phyloP scores from a whole-genome alignment of 129 eudicot genomes.

The Gnaphalium uliginosum region DNA sequence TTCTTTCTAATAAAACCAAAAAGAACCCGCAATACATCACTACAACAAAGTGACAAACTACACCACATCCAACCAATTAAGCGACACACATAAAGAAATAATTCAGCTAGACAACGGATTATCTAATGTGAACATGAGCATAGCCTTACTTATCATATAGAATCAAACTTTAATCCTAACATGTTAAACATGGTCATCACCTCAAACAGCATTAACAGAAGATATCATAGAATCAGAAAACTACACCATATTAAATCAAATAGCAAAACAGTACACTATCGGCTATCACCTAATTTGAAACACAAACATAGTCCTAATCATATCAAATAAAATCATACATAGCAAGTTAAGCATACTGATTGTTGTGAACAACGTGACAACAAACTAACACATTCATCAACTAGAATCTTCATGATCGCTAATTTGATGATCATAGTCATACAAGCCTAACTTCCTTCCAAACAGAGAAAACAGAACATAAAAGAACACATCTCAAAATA shows the following conservation, averaged over 20 bases:
- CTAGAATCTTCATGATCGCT: background rate
- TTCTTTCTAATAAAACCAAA: slow-evolving; percentile 63
- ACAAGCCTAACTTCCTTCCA: background rate
- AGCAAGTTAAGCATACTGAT: slow-evolving; percentile 22
- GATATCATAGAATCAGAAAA: background rate
- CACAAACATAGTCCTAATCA: background rate
- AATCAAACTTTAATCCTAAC: background rate
- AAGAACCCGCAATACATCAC: slow-evolving; percentile 9
- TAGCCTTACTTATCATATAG: background rate
- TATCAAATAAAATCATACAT: background rate
- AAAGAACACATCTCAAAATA: background rate
- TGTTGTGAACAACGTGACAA: background rate
- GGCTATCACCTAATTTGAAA: background rate
- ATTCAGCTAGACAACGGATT: background rate
- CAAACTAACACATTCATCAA: slow-evolving; percentile 1
- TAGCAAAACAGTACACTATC: background rate
- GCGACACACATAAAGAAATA: background rate
- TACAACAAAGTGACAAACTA: slow-evolving; percentile 13
- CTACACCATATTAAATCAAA: background rate
- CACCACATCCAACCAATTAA: slow-evolving; percentile 4
- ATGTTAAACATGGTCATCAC: background rate
- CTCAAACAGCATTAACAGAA: background rate
- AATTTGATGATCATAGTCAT: background rate
- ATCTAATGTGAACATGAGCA: background rate
- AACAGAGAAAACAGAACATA: background rate